Evolutionary conservation across 2,329 filamentous ascomycete species (phyloP), one percentile per base, ranked within the genome.

Genomic region (Diaporthe sp.): DNA sequence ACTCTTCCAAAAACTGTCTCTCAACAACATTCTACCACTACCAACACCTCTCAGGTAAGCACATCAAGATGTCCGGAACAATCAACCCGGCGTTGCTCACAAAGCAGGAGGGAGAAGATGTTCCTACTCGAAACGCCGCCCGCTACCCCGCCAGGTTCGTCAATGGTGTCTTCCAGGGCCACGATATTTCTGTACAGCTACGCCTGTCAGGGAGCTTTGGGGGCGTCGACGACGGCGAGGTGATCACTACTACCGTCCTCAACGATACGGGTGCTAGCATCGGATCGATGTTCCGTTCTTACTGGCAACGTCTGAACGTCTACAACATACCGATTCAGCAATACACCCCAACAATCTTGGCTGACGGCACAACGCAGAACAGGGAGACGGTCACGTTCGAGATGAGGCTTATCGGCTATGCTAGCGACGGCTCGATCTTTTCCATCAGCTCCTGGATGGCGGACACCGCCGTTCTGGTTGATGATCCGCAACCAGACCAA

Each of bases 301-400:
- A 51, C 15, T 51, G 47, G 47, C 1, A 13, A 1, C 10, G 13
- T n/a, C n/a, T 51, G 10, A 51, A 51, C 17, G n/a, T 51, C n/a
- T 12, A 25, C n/a, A 6, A 27, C 6, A 27, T 51, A 13, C 10
- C n/a, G 3, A 2, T 27, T 13, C 0, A 0, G n/a, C 0, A 4
- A 25, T 6, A 2, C 7, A 51, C n/a, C 1, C 8, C n/a, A 1
- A n/a, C 25, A 19, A 0, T 27, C 4, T 5, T 51, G n/a, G 47
- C 47, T 10, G 47, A 51, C 47, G 47, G 47, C 13, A 15, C 3
- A 5, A 5, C 13, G 0, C 10, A 4, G 1, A 13, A 12, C 4
- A n/a, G 47, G n/a, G 22, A 25, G 4, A 13, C n/a, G 3, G 10
- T 27, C 12, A 27, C 47, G 6, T 51, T 13, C n/a, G 47, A 51